Conservation (phyloP, 768 basidiomycete genomes). For the Boletus pseudopeckii region DNA sequence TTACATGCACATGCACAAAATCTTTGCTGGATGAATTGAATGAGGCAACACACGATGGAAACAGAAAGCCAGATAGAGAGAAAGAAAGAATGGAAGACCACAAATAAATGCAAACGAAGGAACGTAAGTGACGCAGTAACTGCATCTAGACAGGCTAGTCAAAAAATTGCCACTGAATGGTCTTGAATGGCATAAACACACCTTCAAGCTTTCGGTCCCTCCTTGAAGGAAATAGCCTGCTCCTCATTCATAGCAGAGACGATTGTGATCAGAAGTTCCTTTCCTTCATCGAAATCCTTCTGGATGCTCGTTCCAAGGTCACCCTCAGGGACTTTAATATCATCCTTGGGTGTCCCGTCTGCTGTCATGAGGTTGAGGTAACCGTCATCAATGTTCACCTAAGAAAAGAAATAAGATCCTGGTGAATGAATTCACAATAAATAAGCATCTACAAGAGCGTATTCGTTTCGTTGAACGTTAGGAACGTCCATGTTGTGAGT, state of each 20-base stretch:
- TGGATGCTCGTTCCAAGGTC: constrained; percentile 74
- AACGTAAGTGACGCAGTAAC: not conserved
- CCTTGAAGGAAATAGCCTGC: constrained; percentile 86
- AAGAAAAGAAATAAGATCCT: constrained; percentile 3
- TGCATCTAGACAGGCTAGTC: not conserved
- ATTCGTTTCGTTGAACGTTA: constrained; percentile 88
- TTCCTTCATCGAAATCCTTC: constrained; percentile 73
- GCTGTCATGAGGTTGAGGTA: constrained; percentile 90
- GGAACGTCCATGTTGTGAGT: constrained; percentile 99
- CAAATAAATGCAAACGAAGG: constrained; percentile 20
- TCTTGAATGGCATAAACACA: constrained; percentile 1
- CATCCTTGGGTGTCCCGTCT: constrained; percentile 84
- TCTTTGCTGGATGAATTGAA: constrained; percentile 22
- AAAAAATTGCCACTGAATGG: not conserved
- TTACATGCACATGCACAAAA: constrained; percentile 26
- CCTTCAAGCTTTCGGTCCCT: constrained; percentile 64
- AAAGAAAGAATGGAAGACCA: constrained; percentile 6
- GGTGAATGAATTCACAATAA: not conserved
- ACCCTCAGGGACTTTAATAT: constrained; percentile 89
- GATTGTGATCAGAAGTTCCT: constrained; percentile 85
- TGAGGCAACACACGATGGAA: constrained; percentile 7
- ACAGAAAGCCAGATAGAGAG: constrained; percentile 5
- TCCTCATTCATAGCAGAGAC: constrained; percentile 92
- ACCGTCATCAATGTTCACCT: constrained; percentile 90
- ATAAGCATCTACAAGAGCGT: constrained; percentile 63